Evolutionary conservation across 108 stramenopile genomes (phyloP), one percentile per base, ranked within the genome.

Genomic region (Seminavis robusta): DNA sequence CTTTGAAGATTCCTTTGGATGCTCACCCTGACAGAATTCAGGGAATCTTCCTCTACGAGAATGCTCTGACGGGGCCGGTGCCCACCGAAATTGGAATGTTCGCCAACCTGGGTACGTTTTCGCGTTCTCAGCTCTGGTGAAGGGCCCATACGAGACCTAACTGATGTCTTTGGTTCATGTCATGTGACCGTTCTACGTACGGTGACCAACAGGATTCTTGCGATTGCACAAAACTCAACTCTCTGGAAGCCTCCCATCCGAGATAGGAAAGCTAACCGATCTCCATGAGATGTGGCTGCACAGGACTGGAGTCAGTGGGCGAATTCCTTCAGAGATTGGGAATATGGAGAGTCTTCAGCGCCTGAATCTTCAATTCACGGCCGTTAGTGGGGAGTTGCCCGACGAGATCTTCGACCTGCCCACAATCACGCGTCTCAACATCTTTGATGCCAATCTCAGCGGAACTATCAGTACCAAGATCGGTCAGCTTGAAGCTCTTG

Each of bases 161-260:
- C 4, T 59, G 4, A 36, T 31, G 45, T 9, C 24, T 9, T 25
- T 63, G 1, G 27, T n/a, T 2, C 11, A 27, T 48, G 17, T 50
- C 42, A 16, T 19, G 9, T 34, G 33, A 7, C 23, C 16, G 0
- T 37, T 37, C 33, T 53, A 10, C 13, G 6, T 19, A n/a, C 37
- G 19, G 28, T 9, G 7, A 34, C 8, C 19, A 1, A n/a, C 56
- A 66, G 59, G 36, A 49, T 71, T 66, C 20, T 53, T 63, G 41
- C 68, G 73, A 19, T 31, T 79, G 31, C 73, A 79, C 20, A 54
- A 61, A 42, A 72, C 68, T 33, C 36, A 52, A 15, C 47, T 81
- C 46, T 78, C 46, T 9, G 77, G 81, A n/a, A 59, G 68, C 19
- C 58, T 86, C 26, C 84, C 84, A 9, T 19, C 76, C 10, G 69